These are phyloP conservation scores for Jacaranda mimosifolia DNA, from an alignment of 257 asterid genomes.

Conservation along the genomic window DNA sequence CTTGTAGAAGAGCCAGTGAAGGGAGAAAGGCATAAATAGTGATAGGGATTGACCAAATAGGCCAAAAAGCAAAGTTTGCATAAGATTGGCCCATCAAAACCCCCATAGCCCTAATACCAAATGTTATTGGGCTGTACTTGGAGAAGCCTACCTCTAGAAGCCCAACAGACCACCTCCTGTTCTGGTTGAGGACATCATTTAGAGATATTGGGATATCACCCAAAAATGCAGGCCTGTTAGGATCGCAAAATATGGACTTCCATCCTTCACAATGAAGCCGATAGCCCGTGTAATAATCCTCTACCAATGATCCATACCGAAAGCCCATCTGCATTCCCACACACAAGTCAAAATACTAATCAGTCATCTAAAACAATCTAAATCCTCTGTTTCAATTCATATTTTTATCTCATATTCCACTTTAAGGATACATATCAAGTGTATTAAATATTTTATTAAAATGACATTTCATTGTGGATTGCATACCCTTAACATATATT, in stretches of 20 bases:
- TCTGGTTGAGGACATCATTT: slow-evolving; percentile 57
- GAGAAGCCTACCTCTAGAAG: slow-evolving; percentile 68
- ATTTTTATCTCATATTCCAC: too few species aligned
- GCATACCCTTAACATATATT: too few species aligned
- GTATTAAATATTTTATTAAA: too few species aligned
- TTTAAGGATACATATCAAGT: too few species aligned
- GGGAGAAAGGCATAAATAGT: slow-evolving; percentile 62
- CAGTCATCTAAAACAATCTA: too few species aligned
- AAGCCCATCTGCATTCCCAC: slow-evolving; percentile 58
- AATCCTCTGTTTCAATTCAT: too few species aligned
- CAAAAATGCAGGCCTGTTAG: slow-evolving; percentile 70
- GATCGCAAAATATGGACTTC: slow-evolving; percentile 68
- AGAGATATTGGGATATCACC: slow-evolving; percentile 74
- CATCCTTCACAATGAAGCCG: slow-evolving; percentile 82
- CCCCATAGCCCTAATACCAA: slow-evolving; percentile 59
- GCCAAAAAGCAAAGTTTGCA: slow-evolving; percentile 62
- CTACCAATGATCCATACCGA: slow-evolving; percentile 78
- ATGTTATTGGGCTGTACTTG: slow-evolving; percentile 63
- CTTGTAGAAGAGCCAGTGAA: slow-evolving; percentile 60
- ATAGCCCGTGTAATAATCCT: slow-evolving; percentile 75
- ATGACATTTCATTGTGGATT: too few species aligned
- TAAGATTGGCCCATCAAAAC: slow-evolving; percentile 50
- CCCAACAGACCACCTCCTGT: slow-evolving; percentile 70
- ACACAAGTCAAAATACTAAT: not conserved
- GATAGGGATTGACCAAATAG: slow-evolving; percentile 57